Evolutionary conservation across 805 yeast species (phyloP), one percentile per base, ranked within the genome.

Genomic region (Metahyphopichia silvanorum): DNA sequence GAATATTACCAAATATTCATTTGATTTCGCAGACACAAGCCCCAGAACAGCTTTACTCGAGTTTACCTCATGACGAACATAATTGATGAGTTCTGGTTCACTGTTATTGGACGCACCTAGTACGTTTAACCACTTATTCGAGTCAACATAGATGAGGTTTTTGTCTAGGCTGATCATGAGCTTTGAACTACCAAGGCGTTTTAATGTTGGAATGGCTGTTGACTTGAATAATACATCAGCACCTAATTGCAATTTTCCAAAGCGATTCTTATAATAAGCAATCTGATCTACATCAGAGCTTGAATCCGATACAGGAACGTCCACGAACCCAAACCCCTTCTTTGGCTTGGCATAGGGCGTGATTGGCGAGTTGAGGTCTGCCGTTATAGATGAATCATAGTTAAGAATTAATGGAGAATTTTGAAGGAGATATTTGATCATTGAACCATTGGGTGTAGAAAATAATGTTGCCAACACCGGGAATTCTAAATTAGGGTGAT

Each of bases 281-380:
- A 21, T 21, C 11, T 21, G 22, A 14, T 24, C 26, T 24, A 8
- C 26, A 9, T 7, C 8, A 9, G 14, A 24, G 14, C 15, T 24
- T 24, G 8, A 24, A 24, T 7, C 8, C 7, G 6, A 7, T 11
- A 8, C 8, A 24, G 15, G 21, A 11, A 40, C 29, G 19, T 50
- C 56, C 9, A 57, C 32, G 34, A 43, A 59, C 1, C 66, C 66
- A 37, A 56, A 60, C 3, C 66, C 66, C 23, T 34, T 38, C 8
- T 32, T 37, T 2, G 60, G 59, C 29, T 44, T 53, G n/a, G n/a
- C n/a, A n/a, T n/a, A n/a, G n/a, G n/a, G n/a, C n/a, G n/a, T n/a
- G n/a, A n/a, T n/a, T n/a, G n/a, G n/a, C n/a, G n/a, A n/a, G n/a
- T n/a, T n/a, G n/a, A n/a, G n/a, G n/a, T n/a, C n/a, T n/a, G n/a